Evolutionary conservation across 176 grass and related monocot genomes (phyloP), one percentile per base, ranked within the genome.

Genomic region (Coix lacrymajobi): DNA sequence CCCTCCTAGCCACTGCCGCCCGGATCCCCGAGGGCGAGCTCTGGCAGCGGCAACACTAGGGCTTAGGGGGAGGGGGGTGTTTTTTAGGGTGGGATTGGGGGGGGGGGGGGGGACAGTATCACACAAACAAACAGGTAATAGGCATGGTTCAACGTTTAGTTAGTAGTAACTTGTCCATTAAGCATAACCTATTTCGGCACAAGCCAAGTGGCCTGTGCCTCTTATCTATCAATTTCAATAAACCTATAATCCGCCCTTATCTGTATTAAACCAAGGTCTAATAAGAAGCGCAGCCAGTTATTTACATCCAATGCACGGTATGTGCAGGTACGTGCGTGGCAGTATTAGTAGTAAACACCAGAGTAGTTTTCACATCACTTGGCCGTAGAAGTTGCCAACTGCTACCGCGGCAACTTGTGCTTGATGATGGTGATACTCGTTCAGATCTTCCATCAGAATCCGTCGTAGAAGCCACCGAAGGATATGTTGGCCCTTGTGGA

Each of bases 381-480:
- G 52, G 3, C 52, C 52, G 52, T 24, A 57, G 15, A 54, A 54
- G 19, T 54, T 54, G 51, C 19, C 22, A 2, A 4, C 36, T 56
- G 51, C 22, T 57, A 11, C 51, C 19, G n/a, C 51, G 49, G 7
- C 17, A 8, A 54, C 20, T 57, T 24, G 52, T 24, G 52, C 52
- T n/a, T 57, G 52, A 57, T 24, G 49, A 3, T 54, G 5, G 22
- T 20, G 19, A 22, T 20, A 22, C 17, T 43, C 44, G 19, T 10
- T 57, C 52, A 24, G 52, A 57, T 4, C 48, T 20, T 56, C 52
- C 14, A 75, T 96, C 89, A 95, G 10, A 91, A 49, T 7, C 88
- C 90, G 6, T 95, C 79, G 31, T 91, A 95, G 89, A 86, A 92
- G 39, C 96, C 96, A 76, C 89, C 91, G 39, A 93, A 98, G 14